Evolutionary conservation across 169 alveolate species (phyloP), one percentile per base, ranked within the genome.

Genomic region (Cyclospora cayetanensis): DNA sequence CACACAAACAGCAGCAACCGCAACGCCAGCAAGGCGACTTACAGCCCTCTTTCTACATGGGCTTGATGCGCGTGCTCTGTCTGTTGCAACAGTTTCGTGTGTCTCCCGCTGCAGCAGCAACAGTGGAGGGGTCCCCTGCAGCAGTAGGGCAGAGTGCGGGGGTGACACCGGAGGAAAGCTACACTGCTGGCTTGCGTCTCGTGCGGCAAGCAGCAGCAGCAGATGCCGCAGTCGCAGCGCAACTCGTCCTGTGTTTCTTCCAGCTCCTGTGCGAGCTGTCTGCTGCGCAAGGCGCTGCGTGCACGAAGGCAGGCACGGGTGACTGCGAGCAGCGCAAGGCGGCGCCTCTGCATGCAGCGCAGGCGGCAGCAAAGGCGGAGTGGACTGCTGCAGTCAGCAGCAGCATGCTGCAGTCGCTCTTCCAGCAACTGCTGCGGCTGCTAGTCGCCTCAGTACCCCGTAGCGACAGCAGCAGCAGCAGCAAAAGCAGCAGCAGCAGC

Each of bases 401-500:
- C 82, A 70, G 55, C 82, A 70, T 70, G 82, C 55, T 70, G 82
- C 82, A 70, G 82, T 70, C 82, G 34, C 39, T 70, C 55, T 53
- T 70, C 55, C 82, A 37, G 82, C 82, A 70, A 53, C 82, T 70
- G 1, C 1, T 70, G 35, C 82, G 82, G 82, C 82, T 70, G 53
- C 82, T 70, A 2, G 34, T 70, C 18, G 55, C 82, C n/a, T 46
- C 82, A 37, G 82, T 70, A 1, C 55, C 18, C 22, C 82, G 82
- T 53, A 70, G 82, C 82, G 39, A 53, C 53, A 70, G 53, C 82
- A 63, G 76, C 76, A 4, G 65, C 86, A 15, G 76, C 55, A 46
- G 55, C 55, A 46, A 15, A 7, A 46, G 55, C 55, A 46, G 55
- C 55, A 46, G 55, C 55, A 46, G 55, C 55, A 46, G 55, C 55